Evolutionary conservation across 2,329 filamentous ascomycete genomes (phyloP), one percentile per base, ranked within the genome.

Genomic region (Plenodomus tracheiphilus): DNA sequence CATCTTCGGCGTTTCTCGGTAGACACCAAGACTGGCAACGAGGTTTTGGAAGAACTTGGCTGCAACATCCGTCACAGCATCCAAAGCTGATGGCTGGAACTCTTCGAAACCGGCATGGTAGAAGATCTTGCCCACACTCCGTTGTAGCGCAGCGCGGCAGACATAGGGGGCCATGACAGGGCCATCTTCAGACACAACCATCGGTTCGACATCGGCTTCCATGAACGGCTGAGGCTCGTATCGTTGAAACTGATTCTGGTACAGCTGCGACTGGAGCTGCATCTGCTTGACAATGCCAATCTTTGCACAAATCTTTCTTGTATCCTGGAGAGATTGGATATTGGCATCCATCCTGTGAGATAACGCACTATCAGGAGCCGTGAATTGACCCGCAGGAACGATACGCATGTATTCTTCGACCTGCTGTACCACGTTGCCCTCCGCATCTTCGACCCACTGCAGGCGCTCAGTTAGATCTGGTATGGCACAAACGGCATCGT

Each of bases 241-340:
- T 74, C 96, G 97, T 57, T 93, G 91, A 64, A 99, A 99, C 71
- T 99, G 94, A 66, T 99, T 99, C 66, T 92, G 89, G 69, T 99
- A 99, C 69, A 96, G 89, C 88, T 97, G 94, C 43, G 91, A 90
- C 72, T 99, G 94, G 45, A 97, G 85, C 75, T 99, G 94, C 94
- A 99, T 99, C 76, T 99, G 94, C 77, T 97, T 99, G 70, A 99
- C 94, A 53, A 99, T 91, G 41, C 90, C 87, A 69, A 99, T 96
- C 75, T 97, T 99, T 10, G 91, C 91, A 64, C 91, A 96, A 22
- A 99, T 82, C 69, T 97, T 97, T 60, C 94, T 83, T 0, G 94
- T 99, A 65, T 97, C 93, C 71, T 99, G 94, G 81, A 99, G 92
- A 68, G 97, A 92, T 52, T 85, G 85, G 74, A 97, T 90, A 62